Evolutionary conservation across 176 grass and related monocot genomes (phyloP), one percentile per base, ranked within the genome.

Genomic region (Oryza meridionalis): DNA sequence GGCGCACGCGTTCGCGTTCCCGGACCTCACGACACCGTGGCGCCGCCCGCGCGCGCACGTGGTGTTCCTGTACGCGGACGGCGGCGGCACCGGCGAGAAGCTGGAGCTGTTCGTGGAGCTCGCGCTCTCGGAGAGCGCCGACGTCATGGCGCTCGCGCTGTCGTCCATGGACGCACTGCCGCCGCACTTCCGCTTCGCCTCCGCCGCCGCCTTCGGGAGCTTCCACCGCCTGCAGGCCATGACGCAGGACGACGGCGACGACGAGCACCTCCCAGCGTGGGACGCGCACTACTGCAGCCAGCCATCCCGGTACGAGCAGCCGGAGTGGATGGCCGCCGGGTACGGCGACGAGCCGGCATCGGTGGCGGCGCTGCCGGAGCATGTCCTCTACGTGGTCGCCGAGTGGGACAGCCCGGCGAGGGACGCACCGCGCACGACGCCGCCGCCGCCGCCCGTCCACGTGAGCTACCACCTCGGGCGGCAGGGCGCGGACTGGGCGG

Each of bases 1-100:
- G 69, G 19, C 69, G 17, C 69, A 70, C 69, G 69, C 69, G 9
- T 70, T 70, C 69, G 69, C 69, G 69, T 70, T 70, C 69, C 69
- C 69, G 19, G 69, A 70, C 69, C 37, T 70, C 1, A 70, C 69
- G 1, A 43, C 37, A 12, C 68, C 35, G 37, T 10, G 9, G 19
- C 37, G n/a, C 17, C 3, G 19, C 9, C 69, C 69, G 19, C 69
- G 19, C 9, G 69, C 69, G 37, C 69, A 70, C 16, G 69, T 70
- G 37, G 19, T 70, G 17, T 70, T 70, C 69, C 69, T 70, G 37
- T 70, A 70, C 37, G 9, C 5, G 69, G 69, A 44, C 35, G 35
- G 35, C 69, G 37, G 19, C 21, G 13, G 11, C 17, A 70, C 37
- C 17, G 69, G 69, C 19, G 69, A 70, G 69, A 70, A 70, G 69